A percentile compares a stretch with the other conserved stretches of the same genome.
phyloP scores from a whole-genome alignment of 805 yeast genomes.

The Ogataea zsoltii region DNA sequence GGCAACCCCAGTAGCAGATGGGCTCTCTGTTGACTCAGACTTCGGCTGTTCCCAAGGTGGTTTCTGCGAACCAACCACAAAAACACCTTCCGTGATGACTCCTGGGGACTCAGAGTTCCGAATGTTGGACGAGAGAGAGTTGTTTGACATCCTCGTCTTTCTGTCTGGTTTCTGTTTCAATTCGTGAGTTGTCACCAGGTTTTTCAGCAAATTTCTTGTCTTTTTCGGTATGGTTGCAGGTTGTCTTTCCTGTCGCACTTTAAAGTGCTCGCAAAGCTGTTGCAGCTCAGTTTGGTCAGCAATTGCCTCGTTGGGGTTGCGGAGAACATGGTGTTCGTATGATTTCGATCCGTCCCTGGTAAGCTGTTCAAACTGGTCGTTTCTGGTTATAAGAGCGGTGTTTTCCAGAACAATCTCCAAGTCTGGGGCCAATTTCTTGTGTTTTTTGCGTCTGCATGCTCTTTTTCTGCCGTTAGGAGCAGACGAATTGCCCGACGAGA shows the following conservation, averaged over 20 bases:
- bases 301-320: constrained; percentile 22
- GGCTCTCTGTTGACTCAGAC: too few relatives aligned
- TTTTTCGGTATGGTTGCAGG: background rate
- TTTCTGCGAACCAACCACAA: background rate
- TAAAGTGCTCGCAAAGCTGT: constrained; percentile 17
- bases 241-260: background rate
- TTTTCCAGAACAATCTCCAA: constrained; percentile 29
- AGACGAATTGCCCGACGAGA: constrained; percentile 4
- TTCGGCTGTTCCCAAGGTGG: background rate
- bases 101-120: background rate
- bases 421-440: background rate
- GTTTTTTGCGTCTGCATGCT: constrained; percentile 4
- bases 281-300: constrained; percentile 24
- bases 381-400: constrained; percentile 32
- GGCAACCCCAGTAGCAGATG: constrained; percentile 26
- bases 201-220: constrained; percentile 2
- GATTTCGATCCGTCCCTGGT: constrained; percentile 30
- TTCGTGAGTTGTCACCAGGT: constrained; percentile 10
- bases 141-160: background rate
- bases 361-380: constrained; percentile 34
- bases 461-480: constrained; percentile 1
- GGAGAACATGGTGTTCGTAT: constrained; percentile 26
- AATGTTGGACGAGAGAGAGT: background rate
- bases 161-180: background rate
- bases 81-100: background rate